A percentile compares a stretch with the other conserved stretches of the same genome.
These are phyloP conservation scores for Geotrichum phurueaensis DNA, from an alignment of 1,139 yeast genomes.

Conservation along the genomic window DNA sequence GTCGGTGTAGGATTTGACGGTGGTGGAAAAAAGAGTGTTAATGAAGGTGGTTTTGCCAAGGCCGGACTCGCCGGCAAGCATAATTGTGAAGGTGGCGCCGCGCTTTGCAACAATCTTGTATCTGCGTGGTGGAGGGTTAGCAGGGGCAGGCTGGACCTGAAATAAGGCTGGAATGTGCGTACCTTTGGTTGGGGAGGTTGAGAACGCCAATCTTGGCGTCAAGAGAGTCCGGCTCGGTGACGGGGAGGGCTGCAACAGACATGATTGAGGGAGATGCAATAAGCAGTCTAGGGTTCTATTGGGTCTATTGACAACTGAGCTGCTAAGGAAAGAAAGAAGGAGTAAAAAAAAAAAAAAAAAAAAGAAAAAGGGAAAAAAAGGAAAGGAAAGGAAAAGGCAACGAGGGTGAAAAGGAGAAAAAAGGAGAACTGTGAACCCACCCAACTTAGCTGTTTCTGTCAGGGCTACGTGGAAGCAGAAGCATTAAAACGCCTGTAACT, in stretches of 20 bases:
- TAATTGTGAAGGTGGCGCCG: constrained; percentile 84
- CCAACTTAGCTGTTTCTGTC: neutral
- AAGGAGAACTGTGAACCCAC: neutral
- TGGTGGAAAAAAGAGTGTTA: constrained; percentile 69
- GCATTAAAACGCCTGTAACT: neutral
- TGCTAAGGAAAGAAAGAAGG: neutral
- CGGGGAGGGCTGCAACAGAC: constrained; percentile 8
- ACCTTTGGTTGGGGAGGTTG: constrained; percentile 89
- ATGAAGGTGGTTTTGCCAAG: constrained; percentile 84
- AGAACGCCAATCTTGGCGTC: constrained; percentile 59
- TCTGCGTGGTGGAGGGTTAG: constrained; percentile 34
- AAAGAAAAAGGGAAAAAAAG: neutral
- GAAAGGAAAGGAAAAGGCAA: neutral
- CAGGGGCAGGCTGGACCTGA: constrained; percentile 1
- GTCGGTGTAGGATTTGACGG: constrained; percentile 59
- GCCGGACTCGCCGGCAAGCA: constrained; percentile 96
- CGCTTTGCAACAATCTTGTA: constrained; percentile 82
- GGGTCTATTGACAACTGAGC: neutral
- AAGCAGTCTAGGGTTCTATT: neutral
- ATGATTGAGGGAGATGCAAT: neutral
- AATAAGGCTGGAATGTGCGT: constrained; percentile 31
- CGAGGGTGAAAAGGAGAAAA: neutral
- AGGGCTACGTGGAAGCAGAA: neutral
- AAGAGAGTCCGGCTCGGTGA: constrained; percentile 4
- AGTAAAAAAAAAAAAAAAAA: neutral